Evolutionary conservation across 2,329 filamentous ascomycete genomes (phyloP).

Genomic region (Claviceps sp.): DNA sequence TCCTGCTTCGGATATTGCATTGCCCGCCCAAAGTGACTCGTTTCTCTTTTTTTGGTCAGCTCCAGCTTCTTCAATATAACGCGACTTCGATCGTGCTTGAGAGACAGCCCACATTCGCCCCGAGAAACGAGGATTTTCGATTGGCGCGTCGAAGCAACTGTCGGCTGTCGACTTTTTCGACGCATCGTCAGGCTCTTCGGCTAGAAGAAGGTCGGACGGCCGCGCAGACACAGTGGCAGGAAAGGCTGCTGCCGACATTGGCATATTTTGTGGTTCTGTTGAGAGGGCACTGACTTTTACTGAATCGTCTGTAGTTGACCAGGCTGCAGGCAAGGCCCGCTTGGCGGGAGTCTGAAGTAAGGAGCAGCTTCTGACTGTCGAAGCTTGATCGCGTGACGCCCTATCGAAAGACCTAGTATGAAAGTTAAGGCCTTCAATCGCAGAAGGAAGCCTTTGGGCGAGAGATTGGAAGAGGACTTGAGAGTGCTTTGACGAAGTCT

Average conservation of each 20-base stretch:
- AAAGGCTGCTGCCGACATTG: conserved; percentile 21
- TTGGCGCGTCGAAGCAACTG: conserved; percentile 21
- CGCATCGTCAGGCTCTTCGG: conserved; percentile 17
- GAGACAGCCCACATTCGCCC: conserved; percentile 32
- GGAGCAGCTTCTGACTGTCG: conserved; percentile 27
- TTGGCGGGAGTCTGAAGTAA: conserved; percentile 41
- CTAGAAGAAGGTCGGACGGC: conserved; percentile 25
- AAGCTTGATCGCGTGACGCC: conserved; percentile 20
- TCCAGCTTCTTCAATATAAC: conserved; percentile 17
- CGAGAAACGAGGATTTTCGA: conserved; percentile 26
- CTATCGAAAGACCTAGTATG: conserved; percentile 11
- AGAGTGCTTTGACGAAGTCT: conserved; percentile 23
- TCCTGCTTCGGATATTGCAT: background rate
- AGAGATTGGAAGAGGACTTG: conserved; percentile 32
- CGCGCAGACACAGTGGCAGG: conserved; percentile 12
- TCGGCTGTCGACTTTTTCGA: conserved; percentile 12
- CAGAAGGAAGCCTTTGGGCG: conserved; percentile 35
- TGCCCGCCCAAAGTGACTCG: background rate
- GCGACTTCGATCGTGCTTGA: conserved; percentile 28
- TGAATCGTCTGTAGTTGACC: conserved; percentile 18
- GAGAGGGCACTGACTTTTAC: conserved; percentile 9
- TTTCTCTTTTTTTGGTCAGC: background rate
- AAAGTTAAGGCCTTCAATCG: conserved; percentile 25
- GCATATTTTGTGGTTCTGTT: conserved; percentile 20
- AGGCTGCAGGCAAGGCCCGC: conserved; percentile 23